Conservation (phyloP, 140 eudicot species). For the Anethum foeniculum region DNA sequence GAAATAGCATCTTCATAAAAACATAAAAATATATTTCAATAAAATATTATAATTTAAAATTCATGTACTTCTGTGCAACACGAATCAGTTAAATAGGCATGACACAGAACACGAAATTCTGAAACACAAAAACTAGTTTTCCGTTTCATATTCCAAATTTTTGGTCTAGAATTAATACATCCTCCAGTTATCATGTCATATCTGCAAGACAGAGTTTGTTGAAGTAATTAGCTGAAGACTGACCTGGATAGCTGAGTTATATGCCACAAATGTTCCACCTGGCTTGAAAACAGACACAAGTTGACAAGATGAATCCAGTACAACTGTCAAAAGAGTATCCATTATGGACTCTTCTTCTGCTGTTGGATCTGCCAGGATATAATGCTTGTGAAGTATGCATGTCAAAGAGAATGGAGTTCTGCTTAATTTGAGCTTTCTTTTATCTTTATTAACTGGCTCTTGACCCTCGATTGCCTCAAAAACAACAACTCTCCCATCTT, state of each 20-base stretch:
- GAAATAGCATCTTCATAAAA: background rate
- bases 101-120: background rate
- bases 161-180: background rate
- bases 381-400: constrained; percentile 75
- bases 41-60: background rate
- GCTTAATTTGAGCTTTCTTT: constrained; percentile 59
- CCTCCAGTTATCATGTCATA: background rate
- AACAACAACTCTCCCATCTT: constrained; percentile 66
- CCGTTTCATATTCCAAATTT: background rate
- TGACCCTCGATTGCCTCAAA: constrained; percentile 45
- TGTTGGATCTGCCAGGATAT: constrained; percentile 83
- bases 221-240: constrained; percentile 6
- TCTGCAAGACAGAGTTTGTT: background rate
- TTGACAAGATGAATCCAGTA: constrained; percentile 64
- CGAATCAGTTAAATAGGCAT: background rate
- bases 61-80: background rate
- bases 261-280: constrained; percentile 78
- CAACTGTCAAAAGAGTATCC: constrained; percentile 74
- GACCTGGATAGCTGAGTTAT: constrained; percentile 61
- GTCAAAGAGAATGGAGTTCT: constrained; percentile 58
- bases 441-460: constrained; percentile 73
- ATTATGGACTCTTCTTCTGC: constrained; percentile 86
- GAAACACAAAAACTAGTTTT: background rate
- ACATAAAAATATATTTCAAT: background rate
- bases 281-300: constrained; percentile 83